Evolutionary conservation across 345 rosid species (phyloP).

Genomic region (Sisymbrium irio): DNA sequence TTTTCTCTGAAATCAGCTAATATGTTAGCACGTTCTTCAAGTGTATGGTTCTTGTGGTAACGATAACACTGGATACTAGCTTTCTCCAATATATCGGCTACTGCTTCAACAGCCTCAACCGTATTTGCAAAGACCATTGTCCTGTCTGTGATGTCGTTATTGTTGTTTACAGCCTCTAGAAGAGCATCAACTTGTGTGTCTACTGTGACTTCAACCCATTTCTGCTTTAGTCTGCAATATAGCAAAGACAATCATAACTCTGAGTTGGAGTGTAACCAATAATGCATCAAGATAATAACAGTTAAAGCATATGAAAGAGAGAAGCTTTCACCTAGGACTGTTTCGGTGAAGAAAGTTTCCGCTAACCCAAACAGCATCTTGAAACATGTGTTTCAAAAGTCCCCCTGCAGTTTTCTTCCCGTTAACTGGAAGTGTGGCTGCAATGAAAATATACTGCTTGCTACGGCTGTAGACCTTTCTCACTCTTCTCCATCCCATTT

Average conservation of each 20-base stretch:
- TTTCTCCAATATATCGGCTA: slow-evolving; percentile 65
- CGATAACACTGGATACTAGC: slow-evolving; percentile 74
- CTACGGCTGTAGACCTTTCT: slow-evolving; percentile 70
- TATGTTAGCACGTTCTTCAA: slow-evolving; percentile 71
- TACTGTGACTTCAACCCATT: slow-evolving; percentile 79
- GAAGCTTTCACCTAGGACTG: slow-evolving; percentile 73
- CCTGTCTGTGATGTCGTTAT: slow-evolving; percentile 42
- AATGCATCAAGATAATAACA: too few species aligned
- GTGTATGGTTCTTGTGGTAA: slow-evolving; percentile 79
- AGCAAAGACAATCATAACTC: slow-evolving; percentile 19
- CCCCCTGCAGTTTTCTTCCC: slow-evolving; percentile 96
- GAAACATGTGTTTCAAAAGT: slow-evolving; percentile 82
- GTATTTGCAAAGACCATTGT: slow-evolving; percentile 97
- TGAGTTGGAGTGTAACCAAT: too few species aligned
- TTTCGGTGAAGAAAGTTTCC: slow-evolving; percentile 91
- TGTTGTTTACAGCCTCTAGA: slow-evolving; percentile 60
- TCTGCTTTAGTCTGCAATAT: slow-evolving; percentile 67
- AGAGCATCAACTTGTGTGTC: slow-evolving; percentile 89
- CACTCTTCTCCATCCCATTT: slow-evolving; percentile 80
- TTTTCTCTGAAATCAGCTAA: slow-evolving; percentile 65
- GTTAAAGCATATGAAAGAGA: slow-evolving; percentile 15
- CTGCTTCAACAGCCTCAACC: slow-evolving; percentile 87
- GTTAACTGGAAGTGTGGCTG: slow-evolving; percentile 92
- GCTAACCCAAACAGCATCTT: slow-evolving; percentile 81
- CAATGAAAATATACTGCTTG: slow-evolving; percentile 93